Evolutionary conservation across 495 filamentous ascomycete genomes (phyloP).

Genomic region (Penicillium atrosanguineum): DNA sequence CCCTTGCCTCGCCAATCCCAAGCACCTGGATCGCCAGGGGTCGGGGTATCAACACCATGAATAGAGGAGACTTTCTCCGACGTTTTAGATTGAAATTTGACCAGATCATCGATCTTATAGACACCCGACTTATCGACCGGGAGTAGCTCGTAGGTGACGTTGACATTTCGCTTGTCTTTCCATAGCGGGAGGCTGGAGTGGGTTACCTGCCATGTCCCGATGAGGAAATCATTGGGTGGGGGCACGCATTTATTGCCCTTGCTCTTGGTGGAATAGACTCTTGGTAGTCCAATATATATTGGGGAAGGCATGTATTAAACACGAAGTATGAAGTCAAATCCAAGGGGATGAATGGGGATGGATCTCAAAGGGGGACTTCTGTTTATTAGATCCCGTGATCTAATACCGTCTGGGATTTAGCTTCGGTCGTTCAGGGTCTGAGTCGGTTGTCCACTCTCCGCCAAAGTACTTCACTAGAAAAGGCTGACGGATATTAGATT

Average conservation of each 20-base stretch:
- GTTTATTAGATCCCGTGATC: no score
- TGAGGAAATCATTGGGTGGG: slow-evolving; percentile 58
- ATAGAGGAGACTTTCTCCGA: slow-evolving; percentile 56
- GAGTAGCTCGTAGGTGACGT: slow-evolving; percentile 64
- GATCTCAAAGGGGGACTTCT: no score
- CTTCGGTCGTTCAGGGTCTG: no score
- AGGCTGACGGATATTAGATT: no score
- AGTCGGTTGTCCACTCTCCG: no score
- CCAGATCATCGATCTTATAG: slow-evolving; percentile 61
- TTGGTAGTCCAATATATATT: background rate
- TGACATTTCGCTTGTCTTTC: slow-evolving; percentile 63
- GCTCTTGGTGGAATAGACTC: background rate
- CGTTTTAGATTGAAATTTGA: slow-evolving; percentile 56
- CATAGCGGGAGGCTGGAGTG: slow-evolving; percentile 73
- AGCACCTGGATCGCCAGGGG: slow-evolving; percentile 32
- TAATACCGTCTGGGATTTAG: no score
- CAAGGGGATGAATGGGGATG: no score
- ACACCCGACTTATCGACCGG: slow-evolving; percentile 19
- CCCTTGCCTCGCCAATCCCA: slow-evolving; percentile 76
- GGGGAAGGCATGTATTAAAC: background rate
- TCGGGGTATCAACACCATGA: slow-evolving; percentile 60
- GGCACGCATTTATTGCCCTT: slow-evolving; percentile 34
- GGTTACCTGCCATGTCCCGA: slow-evolving; percentile 68
- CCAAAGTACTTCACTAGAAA: no score
- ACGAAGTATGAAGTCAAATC: no score